Percentiles rank a stretch among this genome's conserved stretches.
Conservation (phyloP, 768 basidiomycete species). For the Collybia sordida region DNA sequence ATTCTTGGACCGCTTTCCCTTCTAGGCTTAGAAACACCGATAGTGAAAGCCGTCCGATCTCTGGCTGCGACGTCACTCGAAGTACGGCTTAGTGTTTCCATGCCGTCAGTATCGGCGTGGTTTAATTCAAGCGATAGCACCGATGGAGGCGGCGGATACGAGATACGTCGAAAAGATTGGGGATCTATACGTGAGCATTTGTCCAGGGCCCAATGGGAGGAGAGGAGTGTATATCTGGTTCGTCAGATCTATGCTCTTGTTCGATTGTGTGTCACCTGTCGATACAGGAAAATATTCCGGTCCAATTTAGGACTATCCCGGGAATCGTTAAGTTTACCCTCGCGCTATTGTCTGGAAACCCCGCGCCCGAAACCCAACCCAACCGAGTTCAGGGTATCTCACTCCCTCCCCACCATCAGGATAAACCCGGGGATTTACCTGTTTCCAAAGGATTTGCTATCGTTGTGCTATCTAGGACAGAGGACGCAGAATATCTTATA, state of each 20-base stretch:
- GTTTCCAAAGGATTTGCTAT: conserved; percentile 79
- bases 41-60: conserved; percentile 61
- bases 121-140: conserved; percentile 7
- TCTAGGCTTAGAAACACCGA: conserved; percentile 38
- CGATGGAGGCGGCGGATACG: conserved; percentile 54
- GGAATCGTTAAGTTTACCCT: conserved; percentile 46
- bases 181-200: conserved; percentile 17
- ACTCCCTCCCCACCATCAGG: conserved; percentile 65
- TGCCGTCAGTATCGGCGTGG: conserved; percentile 38
- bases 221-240: conserved; percentile 68
- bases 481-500: conserved; percentile 43
- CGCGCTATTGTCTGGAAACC: conserved; percentile 26
- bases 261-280: not conserved
- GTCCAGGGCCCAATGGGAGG: conserved; percentile 56
- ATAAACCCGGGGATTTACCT: conserved; percentile 51
- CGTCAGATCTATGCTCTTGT: conserved; percentile 16
- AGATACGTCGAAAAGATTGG: conserved; percentile 60
- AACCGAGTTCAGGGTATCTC: conserved; percentile 49
- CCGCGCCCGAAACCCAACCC: conserved; percentile 3
- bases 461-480: conserved; percentile 46
- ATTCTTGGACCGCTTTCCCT: conserved; percentile 26
- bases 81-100: conserved; percentile 57
- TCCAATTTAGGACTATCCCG: conserved; percentile 48
- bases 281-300: conserved; percentile 69
- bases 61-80: conserved; percentile 49